Percentiles rank a stretch among this genome's conserved stretches.
These are phyloP conservation scores for Glutinoglossum americanum DNA, from an alignment of 495 filamentous ascomycete genomes.

Conservation along the genomic window DNA sequence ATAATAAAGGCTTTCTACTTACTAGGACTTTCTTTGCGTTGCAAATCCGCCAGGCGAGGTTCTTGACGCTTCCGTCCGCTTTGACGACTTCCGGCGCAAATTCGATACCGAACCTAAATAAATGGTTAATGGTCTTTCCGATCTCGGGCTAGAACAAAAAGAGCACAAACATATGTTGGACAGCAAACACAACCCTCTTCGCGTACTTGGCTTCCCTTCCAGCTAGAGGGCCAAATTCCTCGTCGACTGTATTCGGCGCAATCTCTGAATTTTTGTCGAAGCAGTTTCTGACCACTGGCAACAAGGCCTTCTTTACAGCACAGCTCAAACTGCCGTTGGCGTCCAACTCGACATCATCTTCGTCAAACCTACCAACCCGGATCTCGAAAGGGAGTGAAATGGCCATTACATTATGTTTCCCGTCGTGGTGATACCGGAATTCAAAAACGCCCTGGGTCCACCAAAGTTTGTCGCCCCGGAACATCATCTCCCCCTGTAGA, in stretches of 20 bases:
- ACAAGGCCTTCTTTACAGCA: conserved; percentile 50
- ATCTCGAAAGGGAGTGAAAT: conserved; percentile 89
- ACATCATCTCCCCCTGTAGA: conserved; percentile 59
- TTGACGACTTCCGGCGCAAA: conserved; percentile 82
- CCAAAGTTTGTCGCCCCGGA: conserved; percentile 84
- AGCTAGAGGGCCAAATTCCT: conserved; percentile 62
- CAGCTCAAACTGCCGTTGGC: conserved; percentile 26
- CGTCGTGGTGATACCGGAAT: conserved; percentile 90
- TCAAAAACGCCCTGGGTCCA: conserved; percentile 94
- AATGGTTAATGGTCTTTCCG: neutral
- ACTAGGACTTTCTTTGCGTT: conserved; percentile 90
- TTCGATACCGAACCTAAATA: conserved; percentile 65
- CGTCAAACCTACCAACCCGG: conserved; percentile 54
- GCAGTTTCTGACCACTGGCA: conserved; percentile 74
- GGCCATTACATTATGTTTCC: conserved; percentile 88
- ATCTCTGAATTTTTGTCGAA: conserved; percentile 84
- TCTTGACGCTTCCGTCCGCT: conserved; percentile 77
- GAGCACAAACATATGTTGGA: conserved; percentile 57
- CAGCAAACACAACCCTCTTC: conserved; percentile 74
- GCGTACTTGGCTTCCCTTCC: conserved; percentile 77
- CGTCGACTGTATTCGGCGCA: conserved; percentile 58
- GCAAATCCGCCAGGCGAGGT: conserved; percentile 85
- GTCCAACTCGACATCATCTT: conserved; percentile 32
- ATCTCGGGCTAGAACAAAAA: neutral
- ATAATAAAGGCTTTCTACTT: conserved; percentile 18